Base-by-base conservation (phyloP, 345 rosid species). In the Salix brachista region DNA sequence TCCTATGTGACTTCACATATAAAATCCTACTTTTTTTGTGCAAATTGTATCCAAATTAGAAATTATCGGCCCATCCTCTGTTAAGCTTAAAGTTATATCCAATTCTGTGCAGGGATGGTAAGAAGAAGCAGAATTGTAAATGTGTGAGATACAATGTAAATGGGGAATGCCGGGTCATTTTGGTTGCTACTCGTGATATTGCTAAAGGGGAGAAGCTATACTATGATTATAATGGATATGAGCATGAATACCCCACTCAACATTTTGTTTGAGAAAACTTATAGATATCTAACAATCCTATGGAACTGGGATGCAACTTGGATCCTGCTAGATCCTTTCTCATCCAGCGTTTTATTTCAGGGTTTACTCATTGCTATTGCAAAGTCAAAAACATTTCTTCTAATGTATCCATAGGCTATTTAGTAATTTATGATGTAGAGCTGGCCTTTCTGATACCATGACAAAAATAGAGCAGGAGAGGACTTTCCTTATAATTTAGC, bases 211-310 rank as follows among this genome's bases (percentile, higher is more conserved):
- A 94, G 85, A 90, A 94, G 81, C 94, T 94, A 44, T 94, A 94
- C 75, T 94, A 94, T 85, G 97, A 94, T 83, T 94, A 94, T 78
- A 94, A 94, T 83, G 98, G 97, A 74, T 87, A 91, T 77, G 97
- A 92, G 87, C 87, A 94, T 74, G 97, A 90, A 80, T 94, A 94
- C 79, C 98, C 98, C 12, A 94, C 98, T 69, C 91, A 94, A 61
- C 91, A 91, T 87, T 92, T 94, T 85, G 81, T 94, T 72, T 92
- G 86, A 91, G 80, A 75, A 39, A 79, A 66, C 81, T 28, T 52
- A 80, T 66, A 52, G 67, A 65, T 42, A 73, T 74, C 80, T 80
- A 76, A 76, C 76, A 72, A 56, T 75, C 71, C 73, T 67, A 70
- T 67, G 69, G 71, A 73, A 78, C 44, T 36, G 73, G 83, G 77